Evolutionary conservation across 108 stramenopile genomes (phyloP), one percentile per base, ranked within the genome.

Genomic region (Nitzschia sp.): DNA sequence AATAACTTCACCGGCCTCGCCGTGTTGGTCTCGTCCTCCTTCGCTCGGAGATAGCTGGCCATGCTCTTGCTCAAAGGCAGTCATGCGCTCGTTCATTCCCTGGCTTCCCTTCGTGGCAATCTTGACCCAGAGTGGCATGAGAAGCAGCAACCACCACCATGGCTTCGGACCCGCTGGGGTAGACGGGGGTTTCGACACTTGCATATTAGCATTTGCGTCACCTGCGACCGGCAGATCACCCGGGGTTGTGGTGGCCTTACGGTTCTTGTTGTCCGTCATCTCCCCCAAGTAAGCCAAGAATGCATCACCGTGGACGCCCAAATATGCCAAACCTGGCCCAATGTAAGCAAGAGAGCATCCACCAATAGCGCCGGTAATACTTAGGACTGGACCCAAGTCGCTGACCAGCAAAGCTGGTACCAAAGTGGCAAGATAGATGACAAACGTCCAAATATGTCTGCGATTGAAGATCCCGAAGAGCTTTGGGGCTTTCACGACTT

Each of bases 331-430:
- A n/a, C 91, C 91, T 2, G 88, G 88, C 11, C 77, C 88, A 57
- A 89, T 83, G 54, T 88, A 93, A 11, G 86, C 76, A 29, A 93
- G 71, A 41, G 76, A 82, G 21, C 81, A 76, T 28, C 88, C 91
- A 16, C 87, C 91, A 9, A 93, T 45, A 2, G 91, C 81, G 0
- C 91, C 91, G 45, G 91, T 93, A 17, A 93, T 79, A 25, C 80
- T 82, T 0, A 93, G 65, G 8, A 93, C 88, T 22, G 91, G 91
- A 25, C 91, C 91, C 38, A 93, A 69, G 58, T 93, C 91, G 46
- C 76, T 61, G 28, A 93, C 72, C 45, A 93, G 53, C 72, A 93
- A 53, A 0, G 91, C 91, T 13, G 91, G 91, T 23, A 88, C 44
- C 26, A 93, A 55, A 2, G 88, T 78, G 28, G 75, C 47, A 1